Percentiles rank a stretch among this genome's conserved stretches.
Conservation (phyloP, 2,329 filamentous ascomycete species). For the Lomentospora prolificans region DNA sequence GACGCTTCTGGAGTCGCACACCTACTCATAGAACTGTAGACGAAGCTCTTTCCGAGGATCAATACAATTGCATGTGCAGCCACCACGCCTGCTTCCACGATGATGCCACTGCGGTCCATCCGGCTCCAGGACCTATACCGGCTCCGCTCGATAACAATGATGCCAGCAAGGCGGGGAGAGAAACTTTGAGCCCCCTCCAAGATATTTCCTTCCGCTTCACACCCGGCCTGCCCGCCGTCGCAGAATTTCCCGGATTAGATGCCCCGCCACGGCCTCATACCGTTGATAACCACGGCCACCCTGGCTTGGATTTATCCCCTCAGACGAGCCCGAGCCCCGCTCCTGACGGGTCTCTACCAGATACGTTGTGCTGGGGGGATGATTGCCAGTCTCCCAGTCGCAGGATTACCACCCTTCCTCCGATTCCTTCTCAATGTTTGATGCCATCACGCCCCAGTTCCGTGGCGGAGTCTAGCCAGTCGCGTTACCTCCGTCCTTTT, state of each 20-base stretch:
- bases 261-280: background rate
- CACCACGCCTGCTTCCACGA: conserved; percentile 55
- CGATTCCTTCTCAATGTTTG: conserved; percentile 40
- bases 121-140: background rate
- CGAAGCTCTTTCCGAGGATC: conserved; percentile 26
- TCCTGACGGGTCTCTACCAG: conserved; percentile 38
- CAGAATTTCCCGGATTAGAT: conserved; percentile 20
- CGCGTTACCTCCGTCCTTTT: conserved; percentile 44
- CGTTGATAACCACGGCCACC: background rate
- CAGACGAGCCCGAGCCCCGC: conserved; percentile 16
- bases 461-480: conserved; percentile 32
- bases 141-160: conserved; percentile 27
- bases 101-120: conserved; percentile 21
- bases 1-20: conserved; percentile 47
- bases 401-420: conserved; percentile 24
- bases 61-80: conserved; percentile 49
- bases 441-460: conserved; percentile 43
- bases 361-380: conserved; percentile 44
- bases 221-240: conserved; percentile 19
- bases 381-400: conserved; percentile 23
- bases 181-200: conserved; percentile 40
- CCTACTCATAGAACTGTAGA: conserved; percentile 15
- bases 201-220: conserved; percentile 32
- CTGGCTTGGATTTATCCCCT: background rate
- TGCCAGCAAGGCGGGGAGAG: conserved; percentile 33